Evolutionary conservation across 352 stramenopile genomes (phyloP), one percentile per base, ranked within the genome.

Genomic region (Globisporangium paddicum): DNA sequence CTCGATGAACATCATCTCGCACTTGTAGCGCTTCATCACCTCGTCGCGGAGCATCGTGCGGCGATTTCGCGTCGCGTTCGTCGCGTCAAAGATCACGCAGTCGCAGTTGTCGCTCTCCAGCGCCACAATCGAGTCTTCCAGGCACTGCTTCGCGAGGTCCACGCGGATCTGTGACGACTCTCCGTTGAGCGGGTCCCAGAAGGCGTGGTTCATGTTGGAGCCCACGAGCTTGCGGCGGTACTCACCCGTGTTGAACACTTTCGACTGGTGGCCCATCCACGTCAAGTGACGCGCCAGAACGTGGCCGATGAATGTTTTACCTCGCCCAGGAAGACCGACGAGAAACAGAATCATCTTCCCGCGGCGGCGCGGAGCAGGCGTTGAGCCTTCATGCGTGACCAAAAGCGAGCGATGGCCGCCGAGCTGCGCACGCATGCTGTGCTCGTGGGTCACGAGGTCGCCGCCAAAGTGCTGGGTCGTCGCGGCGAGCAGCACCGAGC

Each of bases 291-390:
- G 77, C 26, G 82, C 77, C 10, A 94, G 60, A 55, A 90, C 90
- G 66, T 94, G 80, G 1, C 81, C 84, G 45, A 94, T 90, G 56
- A 91, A 92, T 19, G 84, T 94, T 66, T 94, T 94, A n/a, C 84
- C 84, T 18, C 84, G 74, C 4, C 82, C 84, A 25, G 84, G 84
- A 2, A 94, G 68, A 0, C 84, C 84, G 1, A 94, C 84, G 1
- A 94, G 66, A 38, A 94, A 89, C 59, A 94, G 79, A 26, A 92
- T 87, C 8, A 94, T 77, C 58, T 92, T 94, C 10, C 79, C 81
- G 6, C 70, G 72, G 28, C 69, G 73, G 8, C 82, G 73, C 55
- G 75, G 64, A 18, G 67, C 61, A 5, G 56, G 75, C 37, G 66
- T 77, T 23, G 68, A 64, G 9, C 60, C 65, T 58, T 64, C 60